Evolutionary conservation across 2,329 filamentous ascomycete genomes (phyloP).

Genomic region (Aspergillus tubingensis): DNA sequence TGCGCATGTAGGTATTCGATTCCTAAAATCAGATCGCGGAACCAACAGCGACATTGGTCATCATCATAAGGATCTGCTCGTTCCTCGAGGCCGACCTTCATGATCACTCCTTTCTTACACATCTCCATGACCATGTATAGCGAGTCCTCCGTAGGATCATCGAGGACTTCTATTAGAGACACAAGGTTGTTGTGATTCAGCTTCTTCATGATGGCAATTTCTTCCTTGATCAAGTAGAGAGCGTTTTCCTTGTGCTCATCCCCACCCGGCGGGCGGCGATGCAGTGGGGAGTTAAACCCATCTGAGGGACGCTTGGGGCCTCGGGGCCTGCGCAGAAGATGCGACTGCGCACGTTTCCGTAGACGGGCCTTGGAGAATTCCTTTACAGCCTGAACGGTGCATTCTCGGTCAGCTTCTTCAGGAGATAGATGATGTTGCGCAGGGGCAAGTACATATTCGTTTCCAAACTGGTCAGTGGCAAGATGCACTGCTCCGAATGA

Average conservation of each 20-base stretch:
- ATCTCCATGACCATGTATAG: constrained; percentile 99
- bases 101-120: constrained; percentile 97
- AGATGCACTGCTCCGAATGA: constrained; percentile 94
- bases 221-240: constrained; percentile 85
- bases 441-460: constrained; percentile 72
- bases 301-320: constrained; percentile 55
- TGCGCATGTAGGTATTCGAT: constrained; percentile 96
- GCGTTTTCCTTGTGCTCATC: constrained; percentile 66
- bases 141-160: constrained; percentile 93
- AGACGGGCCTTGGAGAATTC: constrained; percentile 94
- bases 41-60: constrained; percentile 85
- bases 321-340: constrained; percentile 71
- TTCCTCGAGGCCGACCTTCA: constrained; percentile 91
- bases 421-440: neutral
- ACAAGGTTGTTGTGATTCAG: constrained; percentile 94
- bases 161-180: constrained; percentile 86
- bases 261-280: constrained; percentile 58
- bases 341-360: constrained; percentile 85
- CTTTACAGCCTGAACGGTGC: constrained; percentile 73
- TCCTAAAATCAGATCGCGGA: constrained; percentile 88
- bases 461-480: constrained; percentile 84
- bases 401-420: neutral
- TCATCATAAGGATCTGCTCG: constrained; percentile 77
- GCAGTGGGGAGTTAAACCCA: constrained; percentile 64
- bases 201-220: constrained; percentile 99